These are phyloP conservation scores for Leucoagaricus sp. DNA, from an alignment of 1,284 basidiomycete genomes.

Conservation along the genomic window DNA sequence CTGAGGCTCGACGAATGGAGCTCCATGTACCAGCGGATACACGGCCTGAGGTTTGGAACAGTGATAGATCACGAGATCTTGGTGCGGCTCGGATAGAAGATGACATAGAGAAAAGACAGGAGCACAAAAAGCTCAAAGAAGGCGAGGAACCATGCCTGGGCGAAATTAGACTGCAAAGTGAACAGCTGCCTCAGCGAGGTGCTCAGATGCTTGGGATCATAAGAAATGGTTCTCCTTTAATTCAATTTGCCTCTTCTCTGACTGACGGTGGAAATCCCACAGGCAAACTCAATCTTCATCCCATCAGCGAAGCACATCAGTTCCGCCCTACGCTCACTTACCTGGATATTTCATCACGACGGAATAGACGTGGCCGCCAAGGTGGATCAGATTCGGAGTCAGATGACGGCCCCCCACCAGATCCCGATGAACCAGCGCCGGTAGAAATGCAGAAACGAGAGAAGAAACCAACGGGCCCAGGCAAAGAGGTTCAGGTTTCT, in stretches of 20 bases:
- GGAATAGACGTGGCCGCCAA: slow-evolving; percentile 50
- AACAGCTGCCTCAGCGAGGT: slow-evolving; percentile 63
- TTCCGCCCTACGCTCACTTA: slow-evolving; percentile 79
- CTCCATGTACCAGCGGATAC: slow-evolving; percentile 77
- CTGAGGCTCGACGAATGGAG: slow-evolving; percentile 60
- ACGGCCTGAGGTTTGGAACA: slow-evolving; percentile 77
- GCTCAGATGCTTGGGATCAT: slow-evolving; percentile 74
- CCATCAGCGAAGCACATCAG: slow-evolving; percentile 74
- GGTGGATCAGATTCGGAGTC: slow-evolving; percentile 69
- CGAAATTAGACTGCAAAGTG: slow-evolving; percentile 72
- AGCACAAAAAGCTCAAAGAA: slow-evolving; percentile 50
- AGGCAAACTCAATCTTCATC: slow-evolving; percentile 79
- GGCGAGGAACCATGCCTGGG: slow-evolving; percentile 60
- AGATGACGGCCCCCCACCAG: slow-evolving; percentile 76
- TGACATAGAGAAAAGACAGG: slow-evolving; percentile 74
- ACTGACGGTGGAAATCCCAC: slow-evolving; percentile 17
- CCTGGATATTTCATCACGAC: slow-evolving; percentile 68
- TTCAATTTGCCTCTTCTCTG: slow-evolving; percentile 9
- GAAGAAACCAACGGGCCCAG: slow-evolving; percentile 55
- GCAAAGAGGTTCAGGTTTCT: slow-evolving; percentile 75
- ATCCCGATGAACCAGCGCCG: slow-evolving; percentile 68
- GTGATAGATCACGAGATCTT: slow-evolving; percentile 61
- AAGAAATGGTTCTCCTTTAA: slow-evolving; percentile 54
- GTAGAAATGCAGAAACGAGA: slow-evolving; percentile 52
- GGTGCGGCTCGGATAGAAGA: slow-evolving; percentile 67